A percentile compares a stretch with the other conserved stretches of the same genome.
Conservation (phyloP, 148 eudicot species). For the Arbutus unedo region DNA sequence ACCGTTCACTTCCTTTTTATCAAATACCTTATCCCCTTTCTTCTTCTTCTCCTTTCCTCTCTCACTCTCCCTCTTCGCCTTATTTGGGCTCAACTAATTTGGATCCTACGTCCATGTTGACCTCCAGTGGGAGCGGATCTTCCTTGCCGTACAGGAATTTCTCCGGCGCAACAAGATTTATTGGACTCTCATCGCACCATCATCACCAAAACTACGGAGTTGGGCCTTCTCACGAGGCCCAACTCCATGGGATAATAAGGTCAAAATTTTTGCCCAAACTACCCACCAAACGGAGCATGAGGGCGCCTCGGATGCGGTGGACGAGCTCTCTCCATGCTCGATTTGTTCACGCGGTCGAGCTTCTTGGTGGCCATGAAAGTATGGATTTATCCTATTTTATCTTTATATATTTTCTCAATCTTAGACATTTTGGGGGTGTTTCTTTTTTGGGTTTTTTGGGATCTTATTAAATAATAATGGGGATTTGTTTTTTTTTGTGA, state of each 20-base stretch:
- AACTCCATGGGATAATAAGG: slow-evolving; percentile 25
- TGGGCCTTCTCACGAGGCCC: slow-evolving; percentile 17
- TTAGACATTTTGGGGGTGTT: too few relatives aligned
- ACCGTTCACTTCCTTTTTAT: slow-evolving; percentile 36
- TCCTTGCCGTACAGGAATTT: slow-evolving; percentile 16
- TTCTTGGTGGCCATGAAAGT: slow-evolving; percentile 76
- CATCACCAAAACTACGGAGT: slow-evolving; percentile 21
- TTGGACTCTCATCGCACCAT: slow-evolving; percentile 14
- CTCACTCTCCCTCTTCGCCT: slow-evolving; percentile 5
- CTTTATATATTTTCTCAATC: background rate
- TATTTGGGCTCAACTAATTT: slow-evolving; percentile 19
- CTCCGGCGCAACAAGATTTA: slow-evolving; percentile 13
- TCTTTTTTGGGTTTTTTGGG: background rate
- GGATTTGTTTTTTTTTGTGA: background rate
- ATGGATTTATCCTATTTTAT: background rate
- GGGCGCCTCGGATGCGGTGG: slow-evolving; percentile 81
- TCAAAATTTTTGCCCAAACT: slow-evolving; percentile 62
- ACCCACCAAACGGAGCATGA: slow-evolving; percentile 53
- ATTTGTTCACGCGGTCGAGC: slow-evolving; percentile 69
- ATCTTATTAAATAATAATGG: too few relatives aligned
- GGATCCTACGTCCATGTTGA: slow-evolving; percentile 35
- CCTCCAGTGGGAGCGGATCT: slow-evolving; percentile 21
- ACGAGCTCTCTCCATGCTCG: slow-evolving; percentile 64
- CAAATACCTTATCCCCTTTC: slow-evolving; percentile 18
- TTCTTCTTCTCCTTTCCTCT: background rate